Conservation (phyloP, 345 rosid genomes). For the Acer campestre region DNA sequence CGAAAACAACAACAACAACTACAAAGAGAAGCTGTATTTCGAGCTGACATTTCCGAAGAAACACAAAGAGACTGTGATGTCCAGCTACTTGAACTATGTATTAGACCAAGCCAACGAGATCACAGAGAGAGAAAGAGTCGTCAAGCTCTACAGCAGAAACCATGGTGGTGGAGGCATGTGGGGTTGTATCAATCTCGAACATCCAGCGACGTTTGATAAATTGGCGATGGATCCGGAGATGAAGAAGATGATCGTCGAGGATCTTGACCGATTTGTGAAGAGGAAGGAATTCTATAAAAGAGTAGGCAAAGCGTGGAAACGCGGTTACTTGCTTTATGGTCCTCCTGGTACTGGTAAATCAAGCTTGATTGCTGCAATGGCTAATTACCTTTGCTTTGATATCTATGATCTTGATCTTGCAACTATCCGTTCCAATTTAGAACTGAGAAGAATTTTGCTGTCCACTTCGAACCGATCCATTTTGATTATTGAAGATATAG, state of each 20-base stretch:
- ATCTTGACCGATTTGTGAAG: constrained; percentile 52
- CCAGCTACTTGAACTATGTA: too few relatives aligned
- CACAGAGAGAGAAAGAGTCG: too few relatives aligned
- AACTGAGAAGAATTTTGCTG: constrained; percentile 36
- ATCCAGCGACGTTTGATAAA: constrained; percentile 66
- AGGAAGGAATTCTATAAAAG: constrained; percentile 68
- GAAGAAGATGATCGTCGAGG: constrained; percentile 44
- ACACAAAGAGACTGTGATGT: too few relatives aligned
- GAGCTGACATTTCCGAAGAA: too few relatives aligned
- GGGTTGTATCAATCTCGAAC: constrained; percentile 46
- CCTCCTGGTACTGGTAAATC: constrained; percentile 82
- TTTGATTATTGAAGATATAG: constrained; percentile 73
- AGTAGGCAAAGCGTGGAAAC: constrained; percentile 71
- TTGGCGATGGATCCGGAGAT: constrained; percentile 57
- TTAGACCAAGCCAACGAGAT: too few relatives aligned
- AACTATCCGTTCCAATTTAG: constrained; percentile 28
- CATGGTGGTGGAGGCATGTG: too few relatives aligned
- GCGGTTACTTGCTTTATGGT: constrained; percentile 76
- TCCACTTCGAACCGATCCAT: constrained; percentile 47
- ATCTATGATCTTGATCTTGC: constrained; percentile 49
- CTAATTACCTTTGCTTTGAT: constrained; percentile 50
- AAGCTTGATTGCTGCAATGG: constrained; percentile 77
- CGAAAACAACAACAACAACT: too few relatives aligned
- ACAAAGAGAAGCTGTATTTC: too few relatives aligned
- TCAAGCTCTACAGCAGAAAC: too few relatives aligned